Percentiles rank a stretch among this genome's conserved stretches.
phyloP scores from a whole-genome alignment of 345 rosid genomes.

The Gossypium anomalum region DNA sequence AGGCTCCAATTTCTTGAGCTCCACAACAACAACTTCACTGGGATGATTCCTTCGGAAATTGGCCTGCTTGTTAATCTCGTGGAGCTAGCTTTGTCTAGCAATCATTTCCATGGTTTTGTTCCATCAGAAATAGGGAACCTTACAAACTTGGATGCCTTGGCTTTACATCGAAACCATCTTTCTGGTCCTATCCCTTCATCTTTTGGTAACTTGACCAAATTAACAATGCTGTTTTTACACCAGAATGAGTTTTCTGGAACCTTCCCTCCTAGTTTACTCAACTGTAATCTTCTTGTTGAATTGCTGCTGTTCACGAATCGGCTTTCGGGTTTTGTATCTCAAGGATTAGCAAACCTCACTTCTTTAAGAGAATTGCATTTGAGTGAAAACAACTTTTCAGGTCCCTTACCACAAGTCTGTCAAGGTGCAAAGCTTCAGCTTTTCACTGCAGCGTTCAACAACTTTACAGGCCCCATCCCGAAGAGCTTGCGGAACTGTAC shows the following conservation, averaged over 20 bases:
- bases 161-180: slow-evolving; percentile 8
- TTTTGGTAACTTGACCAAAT: slow-evolving; percentile 8
- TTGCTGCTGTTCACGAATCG: neutral
- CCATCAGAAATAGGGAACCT: slow-evolving; percentile 20
- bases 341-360: slow-evolving; percentile 16
- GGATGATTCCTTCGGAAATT: slow-evolving; percentile 13
- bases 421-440: slow-evolving; percentile 9
- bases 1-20: neutral
- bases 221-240: slow-evolving; percentile 15
- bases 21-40: neutral
- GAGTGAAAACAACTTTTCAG: slow-evolving; percentile 19
- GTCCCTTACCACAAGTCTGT: slow-evolving; percentile 21
- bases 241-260: slow-evolving; percentile 21
- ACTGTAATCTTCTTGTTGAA: neutral
- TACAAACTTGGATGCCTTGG: neutral
- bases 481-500: slow-evolving; percentile 32
- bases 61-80: slow-evolving; percentile 10
- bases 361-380: slow-evolving; percentile 6
- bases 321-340: slow-evolving; percentile 3
- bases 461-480: slow-evolving; percentile 24
- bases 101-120: neutral
- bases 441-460: slow-evolving; percentile 23
- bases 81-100: neutral
- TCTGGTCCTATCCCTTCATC: slow-evolving; percentile 15
- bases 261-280: slow-evolving; percentile 10